phyloP scores from a whole-genome alignment of 371 early-diverging fungal genomes.

The Mucor circinelloides region DNA sequence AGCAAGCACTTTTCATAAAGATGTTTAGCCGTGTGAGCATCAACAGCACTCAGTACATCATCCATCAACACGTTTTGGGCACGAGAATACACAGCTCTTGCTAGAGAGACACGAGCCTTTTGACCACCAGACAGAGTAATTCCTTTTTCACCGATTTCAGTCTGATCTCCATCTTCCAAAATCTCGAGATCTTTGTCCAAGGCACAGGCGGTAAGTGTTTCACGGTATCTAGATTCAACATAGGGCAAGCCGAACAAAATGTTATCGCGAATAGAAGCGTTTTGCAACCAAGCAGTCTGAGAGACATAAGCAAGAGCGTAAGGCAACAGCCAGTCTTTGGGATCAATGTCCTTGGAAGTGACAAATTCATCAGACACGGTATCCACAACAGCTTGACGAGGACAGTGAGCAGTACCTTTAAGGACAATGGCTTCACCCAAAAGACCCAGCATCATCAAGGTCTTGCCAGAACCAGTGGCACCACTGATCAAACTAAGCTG shows the following conservation, averaged over 20 bases:
- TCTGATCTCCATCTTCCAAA: conserved; percentile 84
- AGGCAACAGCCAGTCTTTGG: conserved; percentile 20
- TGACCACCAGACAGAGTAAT: conserved; percentile 80
- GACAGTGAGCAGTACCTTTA: conserved; percentile 14
- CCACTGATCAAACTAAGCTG: conserved; percentile 62
- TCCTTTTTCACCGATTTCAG: conserved; percentile 92
- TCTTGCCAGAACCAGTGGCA: conserved; percentile 67
- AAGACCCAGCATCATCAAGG: conserved; percentile 61
- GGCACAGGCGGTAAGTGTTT: conserved; percentile 66
- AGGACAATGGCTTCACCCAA: conserved; percentile 46
- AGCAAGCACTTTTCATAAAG: conserved; percentile 72
- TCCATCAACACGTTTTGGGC: conserved; percentile 77
- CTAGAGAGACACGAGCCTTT: conserved; percentile 80
- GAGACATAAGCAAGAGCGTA: conserved; percentile 33
- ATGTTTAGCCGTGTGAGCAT: conserved; percentile 87
- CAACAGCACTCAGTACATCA: conserved; percentile 84
- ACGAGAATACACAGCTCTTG: conserved; percentile 82
- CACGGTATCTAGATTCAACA: conserved; percentile 49
- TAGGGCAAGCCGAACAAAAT: conserved; percentile 56
- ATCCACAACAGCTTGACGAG: conserved; percentile 16
- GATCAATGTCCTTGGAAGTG: not conserved
- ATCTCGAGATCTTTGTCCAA: conserved; percentile 48
- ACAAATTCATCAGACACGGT: not conserved
- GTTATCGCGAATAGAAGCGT: conserved; percentile 74
- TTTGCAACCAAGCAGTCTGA: conserved; percentile 81